These are phyloP conservation scores for Candida tetrigidarum DNA, from an alignment of 1,139 yeast genomes.

Conservation along the genomic window DNA sequence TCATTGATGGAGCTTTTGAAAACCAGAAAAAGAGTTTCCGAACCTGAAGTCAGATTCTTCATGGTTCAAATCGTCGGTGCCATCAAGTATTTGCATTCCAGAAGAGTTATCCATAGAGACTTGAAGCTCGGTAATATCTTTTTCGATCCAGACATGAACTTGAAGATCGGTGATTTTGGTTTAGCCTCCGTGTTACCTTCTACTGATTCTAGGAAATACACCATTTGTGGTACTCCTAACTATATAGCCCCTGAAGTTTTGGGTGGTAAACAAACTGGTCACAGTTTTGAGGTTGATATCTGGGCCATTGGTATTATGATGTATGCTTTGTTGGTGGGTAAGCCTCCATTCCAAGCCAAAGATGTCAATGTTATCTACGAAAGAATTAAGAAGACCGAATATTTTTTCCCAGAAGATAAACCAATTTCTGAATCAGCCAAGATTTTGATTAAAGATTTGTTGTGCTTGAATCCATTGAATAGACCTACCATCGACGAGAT, in stretches of 20 bases:
- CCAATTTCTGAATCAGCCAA: conserved; percentile 74
- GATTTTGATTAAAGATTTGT: conserved; percentile 68
- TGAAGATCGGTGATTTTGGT: conserved; percentile 97
- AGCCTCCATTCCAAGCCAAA: conserved; percentile 97
- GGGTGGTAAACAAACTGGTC: conserved; percentile 87
- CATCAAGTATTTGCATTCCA: conserved; percentile 85
- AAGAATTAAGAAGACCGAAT: conserved; percentile 84
- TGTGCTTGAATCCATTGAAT: conserved; percentile 75
- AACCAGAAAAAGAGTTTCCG: conserved; percentile 79
- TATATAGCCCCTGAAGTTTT: conserved; percentile 97
- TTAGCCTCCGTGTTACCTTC: conserved; percentile 85
- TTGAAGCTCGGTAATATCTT: conserved; percentile 93
- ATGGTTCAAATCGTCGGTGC: conserved; percentile 96
- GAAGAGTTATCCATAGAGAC: conserved; percentile 96
- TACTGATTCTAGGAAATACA: conserved; percentile 73
- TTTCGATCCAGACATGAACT: conserved; percentile 89
- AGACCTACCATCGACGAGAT: conserved; percentile 86
- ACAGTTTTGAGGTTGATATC: conserved; percentile 90
- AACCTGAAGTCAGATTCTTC: conserved; percentile 89
- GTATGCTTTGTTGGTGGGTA: conserved; percentile 87
- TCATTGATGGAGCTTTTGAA: conserved; percentile 92
- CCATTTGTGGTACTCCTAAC: conserved; percentile 98
- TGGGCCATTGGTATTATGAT: conserved; percentile 99
- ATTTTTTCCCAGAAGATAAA: conserved; percentile 76
- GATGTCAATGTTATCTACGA: conserved; percentile 94